Base-by-base conservation (phyloP, 2,329 filamentous ascomycete species). In the Neodidymelliopsis sp. region DNA sequence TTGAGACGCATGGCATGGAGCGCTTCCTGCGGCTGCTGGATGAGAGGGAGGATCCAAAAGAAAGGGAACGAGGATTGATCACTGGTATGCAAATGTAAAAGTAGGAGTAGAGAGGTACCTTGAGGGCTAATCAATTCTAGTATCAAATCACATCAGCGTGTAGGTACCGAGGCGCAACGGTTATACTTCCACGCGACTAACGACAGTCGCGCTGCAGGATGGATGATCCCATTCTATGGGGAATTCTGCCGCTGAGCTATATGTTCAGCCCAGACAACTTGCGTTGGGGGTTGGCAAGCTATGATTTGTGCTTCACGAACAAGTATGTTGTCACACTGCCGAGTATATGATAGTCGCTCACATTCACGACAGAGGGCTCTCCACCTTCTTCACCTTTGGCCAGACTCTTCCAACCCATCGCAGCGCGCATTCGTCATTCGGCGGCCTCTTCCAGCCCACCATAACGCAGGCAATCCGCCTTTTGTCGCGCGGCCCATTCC, bases 171-270 rank as follows among this genome's bases (percentile, higher is more conserved):
- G 36, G 29, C 33, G 43, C 33, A 15, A 30, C 29, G 12, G 36
- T 19, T 4, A 28, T 29, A 12, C 22, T 11, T 43, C 55, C 44
- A 62, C 48, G 53, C 40, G 40, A 60, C 59, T 53, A 44, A 54
- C 27, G 23, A 44, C 9, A 18, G 36, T 28, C 35, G 36, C 43
- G 29, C 34, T 57, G 57, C 71, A 97, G 93, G 50, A 77, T 97
- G 62, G 94, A 99, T 74, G 94, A 99, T 75, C 94, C 94, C 19
- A 76, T 97, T 49, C 86, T 97, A 61, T 99, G 93, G 93, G 94
- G 93, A 13, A 84, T 91, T 25, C 77, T 99, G 4, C 94, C 94
- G 1, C 72, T 90, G 34, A 81, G 82, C 38, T 90, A 94, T 67
- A 77, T 84, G 57, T 85, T 89, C 65, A 84, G 86, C 50, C 84